Conservation (phyloP, 805 yeast species). For the Kodamaea kakaduensis region DNA sequence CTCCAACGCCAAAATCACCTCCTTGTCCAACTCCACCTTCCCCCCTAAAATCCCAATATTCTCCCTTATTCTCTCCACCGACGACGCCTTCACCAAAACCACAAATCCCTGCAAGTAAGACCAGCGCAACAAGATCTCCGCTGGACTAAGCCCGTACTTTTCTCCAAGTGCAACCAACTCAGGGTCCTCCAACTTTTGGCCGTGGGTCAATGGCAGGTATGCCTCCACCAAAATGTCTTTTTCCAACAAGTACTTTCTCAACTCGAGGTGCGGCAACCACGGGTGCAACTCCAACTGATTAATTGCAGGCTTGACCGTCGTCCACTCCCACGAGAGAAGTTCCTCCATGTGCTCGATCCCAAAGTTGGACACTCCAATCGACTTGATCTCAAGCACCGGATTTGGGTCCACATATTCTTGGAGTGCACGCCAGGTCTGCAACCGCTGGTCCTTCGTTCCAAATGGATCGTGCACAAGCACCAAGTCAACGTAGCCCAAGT, state of each 20-base stretch:
- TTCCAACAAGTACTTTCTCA: slow-evolving; percentile 56
- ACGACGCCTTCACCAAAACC: slow-evolving; percentile 44
- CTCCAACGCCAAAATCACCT: slow-evolving; percentile 33
- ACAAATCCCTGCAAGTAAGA: slow-evolving; percentile 57
- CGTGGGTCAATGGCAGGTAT: slow-evolving; percentile 73
- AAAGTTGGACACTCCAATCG: slow-evolving; percentile 61
- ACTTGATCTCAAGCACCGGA: slow-evolving; percentile 42
- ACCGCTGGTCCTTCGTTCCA: slow-evolving; percentile 35
- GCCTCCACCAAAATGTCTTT: slow-evolving; percentile 65
- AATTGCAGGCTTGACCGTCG: slow-evolving; percentile 49
- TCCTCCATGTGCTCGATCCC: slow-evolving; percentile 56
- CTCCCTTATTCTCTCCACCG: slow-evolving; percentile 45
- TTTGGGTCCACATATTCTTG: slow-evolving; percentile 55
- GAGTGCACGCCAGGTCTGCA: slow-evolving; percentile 68
- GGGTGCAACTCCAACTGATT: slow-evolving; percentile 85
- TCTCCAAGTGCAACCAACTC: slow-evolving; percentile 47
- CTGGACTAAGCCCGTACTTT: slow-evolving; percentile 47
- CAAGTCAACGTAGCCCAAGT: slow-evolving; percentile 37
- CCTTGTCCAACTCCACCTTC: slow-evolving; percentile 38
- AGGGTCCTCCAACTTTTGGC: slow-evolving; percentile 54
- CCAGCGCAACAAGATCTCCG: slow-evolving; percentile 72
- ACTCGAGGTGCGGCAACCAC: slow-evolving; percentile 66
- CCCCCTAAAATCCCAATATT: slow-evolving; percentile 50
- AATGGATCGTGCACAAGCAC: slow-evolving; percentile 47
- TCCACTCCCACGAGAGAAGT: slow-evolving; percentile 49